These are phyloP conservation scores for Guyanaporus albipodus DNA, from an alignment of 768 basidiomycete species.

Conservation along the genomic window DNA sequence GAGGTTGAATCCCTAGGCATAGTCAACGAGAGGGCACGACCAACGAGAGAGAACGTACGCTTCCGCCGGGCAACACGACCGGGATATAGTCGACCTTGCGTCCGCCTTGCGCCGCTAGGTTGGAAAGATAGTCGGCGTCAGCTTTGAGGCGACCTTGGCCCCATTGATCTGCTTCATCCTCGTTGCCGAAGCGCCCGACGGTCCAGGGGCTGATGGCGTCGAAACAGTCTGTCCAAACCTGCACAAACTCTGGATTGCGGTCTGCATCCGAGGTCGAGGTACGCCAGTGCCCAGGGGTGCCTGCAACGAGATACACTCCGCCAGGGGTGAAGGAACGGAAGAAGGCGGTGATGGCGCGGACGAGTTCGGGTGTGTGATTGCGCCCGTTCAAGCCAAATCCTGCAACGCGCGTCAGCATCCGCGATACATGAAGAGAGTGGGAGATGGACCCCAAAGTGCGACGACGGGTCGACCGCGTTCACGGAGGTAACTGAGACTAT, in stretches of 20 bases:
- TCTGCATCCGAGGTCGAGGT: conserved; percentile 68
- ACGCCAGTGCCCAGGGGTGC: conserved; percentile 72
- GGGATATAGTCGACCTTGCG: conserved; percentile 78
- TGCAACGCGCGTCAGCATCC: conserved; percentile 18
- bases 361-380: conserved; percentile 57
- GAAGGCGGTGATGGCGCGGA: conserved; percentile 51
- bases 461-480: conserved; percentile 71
- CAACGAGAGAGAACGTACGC: conserved; percentile 46
- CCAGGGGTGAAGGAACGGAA: conserved; percentile 63
- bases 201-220: conserved; percentile 85
- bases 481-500: conserved; percentile 68
- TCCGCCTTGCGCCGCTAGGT: conserved; percentile 40
- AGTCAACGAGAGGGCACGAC: background rate
- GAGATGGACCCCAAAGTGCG: conserved; percentile 59
- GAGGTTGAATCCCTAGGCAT: conserved; percentile 59
- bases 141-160: conserved; percentile 57
- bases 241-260: conserved; percentile 56
- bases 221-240: conserved; percentile 73
- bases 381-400: conserved; percentile 67
- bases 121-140: conserved; percentile 58
- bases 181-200: conserved; percentile 62
- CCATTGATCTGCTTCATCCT: conserved; percentile 60
- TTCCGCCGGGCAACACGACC: conserved; percentile 77
- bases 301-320: conserved; percentile 72
- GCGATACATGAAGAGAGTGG: too few relatives aligned